Base-by-base conservation (phyloP, 176 grass and related monocot genomes). In the Oryza glumipatula region DNA sequence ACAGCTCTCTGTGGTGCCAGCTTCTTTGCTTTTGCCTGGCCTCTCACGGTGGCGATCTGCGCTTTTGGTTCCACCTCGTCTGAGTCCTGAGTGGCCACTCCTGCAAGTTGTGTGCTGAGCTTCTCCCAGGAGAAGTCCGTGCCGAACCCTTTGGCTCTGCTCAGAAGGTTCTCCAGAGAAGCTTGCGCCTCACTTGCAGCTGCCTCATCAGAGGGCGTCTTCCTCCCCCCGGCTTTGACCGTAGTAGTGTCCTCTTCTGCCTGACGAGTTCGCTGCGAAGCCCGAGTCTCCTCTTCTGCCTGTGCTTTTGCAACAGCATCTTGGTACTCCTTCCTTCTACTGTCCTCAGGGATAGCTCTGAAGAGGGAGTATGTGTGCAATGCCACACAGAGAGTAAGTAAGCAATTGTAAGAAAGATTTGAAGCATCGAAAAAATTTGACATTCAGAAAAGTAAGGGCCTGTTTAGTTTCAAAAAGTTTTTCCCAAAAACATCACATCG, bases 281-380 rank as follows among this genome's bases (percentile, higher is more conserved):
- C 77, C 1, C 79, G 73, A 26, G 72, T 76, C 70, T 74, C 95
- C 78, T 98, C 91, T 79, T 90, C 82, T 33, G 92, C 92, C 56
- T 84, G 61, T 22, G 90, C 92, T 61, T 98, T 93, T 63, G 95
- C 95, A 7, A 75, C 61, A 36, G 87, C 85, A 76, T 93, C 89
- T 78, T 94, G 75, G 47, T 98, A 98, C 38, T 76, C 90, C 88
- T 83, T 89, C 84, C 95, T 92, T 89, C 95, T 92, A 56, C 70
- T 88, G 64, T 98, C 95, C 91, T 95, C 90, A n/a, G 95, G 91
- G 79, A 97, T 94, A 73, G 68, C 73, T 68, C 94, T 97, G 68
- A 52, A 84, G 39, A 83, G 45, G 3, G 30, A 76, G 56, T 10
- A 36, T 30, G 17, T 5, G 76, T 47, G 61, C 38, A 70, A 41